Percentiles rank a stretch among this genome's conserved stretches.
Conservation (phyloP, 2,329 filamentous ascomycete genomes). For the Exophiala xenobiotica region DNA sequence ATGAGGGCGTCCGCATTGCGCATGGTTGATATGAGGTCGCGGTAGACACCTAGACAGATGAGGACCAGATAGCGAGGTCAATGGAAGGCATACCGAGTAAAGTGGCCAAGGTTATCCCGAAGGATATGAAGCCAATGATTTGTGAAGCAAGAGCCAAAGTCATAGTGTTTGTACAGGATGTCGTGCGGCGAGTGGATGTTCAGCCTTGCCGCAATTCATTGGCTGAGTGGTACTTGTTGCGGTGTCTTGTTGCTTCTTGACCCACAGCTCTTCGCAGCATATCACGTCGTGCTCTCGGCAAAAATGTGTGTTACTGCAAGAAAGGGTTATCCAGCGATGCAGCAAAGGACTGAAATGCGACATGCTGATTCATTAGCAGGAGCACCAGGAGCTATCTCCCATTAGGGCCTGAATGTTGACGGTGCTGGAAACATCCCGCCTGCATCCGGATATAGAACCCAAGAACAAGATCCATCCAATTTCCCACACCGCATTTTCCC, state of each 20-base stretch:
- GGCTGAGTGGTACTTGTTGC: background rate
- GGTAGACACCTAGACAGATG: conserved; percentile 24
- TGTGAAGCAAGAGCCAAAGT: conserved; percentile 17
- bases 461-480: background rate
- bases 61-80: background rate
- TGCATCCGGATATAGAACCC: background rate
- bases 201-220: background rate
- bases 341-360: no score
- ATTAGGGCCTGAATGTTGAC: background rate
- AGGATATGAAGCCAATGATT: conserved; percentile 28
- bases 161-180: background rate
- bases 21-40: conserved; percentile 25
- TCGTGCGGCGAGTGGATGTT: background rate
- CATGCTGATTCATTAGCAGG: no score
- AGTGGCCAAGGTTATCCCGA: conserved; percentile 26
- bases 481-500: background rate
- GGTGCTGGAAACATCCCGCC: background rate
- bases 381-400: background rate
- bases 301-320: no score
- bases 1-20: conserved; percentile 20
- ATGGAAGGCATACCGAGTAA: conserved; percentile 21
- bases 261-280: no score
- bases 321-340: no score
- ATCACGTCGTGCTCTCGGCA: no score
- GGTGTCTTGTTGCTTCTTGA: no score